These are phyloP conservation scores for Sutorius australiensis DNA, from an alignment of 768 basidiomycete genomes.

Conservation along the genomic window DNA sequence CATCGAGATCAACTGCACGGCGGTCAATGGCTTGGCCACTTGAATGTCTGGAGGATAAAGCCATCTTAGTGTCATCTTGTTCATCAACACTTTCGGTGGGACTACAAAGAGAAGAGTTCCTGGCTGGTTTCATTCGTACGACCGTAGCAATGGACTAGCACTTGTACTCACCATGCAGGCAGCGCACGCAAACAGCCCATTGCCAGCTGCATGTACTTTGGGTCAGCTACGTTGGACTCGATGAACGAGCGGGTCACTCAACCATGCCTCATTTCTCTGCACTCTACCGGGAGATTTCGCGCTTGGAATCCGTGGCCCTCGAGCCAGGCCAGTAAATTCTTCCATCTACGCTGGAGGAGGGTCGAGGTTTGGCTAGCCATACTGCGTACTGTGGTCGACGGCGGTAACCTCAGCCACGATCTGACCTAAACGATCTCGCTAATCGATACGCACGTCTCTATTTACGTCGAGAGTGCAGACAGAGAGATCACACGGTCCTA, in stretches of 20 bases:
- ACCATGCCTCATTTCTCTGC: constrained; percentile 51
- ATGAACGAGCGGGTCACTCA: constrained; percentile 18
- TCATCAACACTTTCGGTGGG: constrained; percentile 69
- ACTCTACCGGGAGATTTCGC: constrained; percentile 45
- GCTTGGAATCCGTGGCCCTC: constrained; percentile 44
- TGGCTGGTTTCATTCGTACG: constrained; percentile 35
- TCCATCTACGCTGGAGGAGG: constrained; percentile 36
- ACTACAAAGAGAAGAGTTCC: constrained; percentile 61
- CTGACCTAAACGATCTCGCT: too few species aligned
- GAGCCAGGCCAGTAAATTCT: constrained; percentile 51
- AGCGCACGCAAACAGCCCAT: constrained; percentile 61
- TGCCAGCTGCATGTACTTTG: constrained; percentile 42
- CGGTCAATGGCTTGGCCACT: constrained; percentile 39
- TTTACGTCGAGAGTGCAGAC: background rate
- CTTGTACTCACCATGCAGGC: constrained; percentile 38
- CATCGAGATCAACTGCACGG: constrained; percentile 74
- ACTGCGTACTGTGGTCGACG: background rate
- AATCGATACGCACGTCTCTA: background rate
- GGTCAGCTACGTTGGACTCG: constrained; percentile 1
- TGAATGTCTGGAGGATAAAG: constrained; percentile 45
- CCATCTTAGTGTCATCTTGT: constrained; percentile 59
- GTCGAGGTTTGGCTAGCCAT: constrained; percentile 7
- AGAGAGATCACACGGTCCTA: constrained; percentile 3
- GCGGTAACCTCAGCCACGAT: background rate
- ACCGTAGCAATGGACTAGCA: background rate